These are phyloP conservation scores for Boletus holoroseus DNA, from an alignment of 1,284 basidiomycete genomes.

Conservation along the genomic window DNA sequence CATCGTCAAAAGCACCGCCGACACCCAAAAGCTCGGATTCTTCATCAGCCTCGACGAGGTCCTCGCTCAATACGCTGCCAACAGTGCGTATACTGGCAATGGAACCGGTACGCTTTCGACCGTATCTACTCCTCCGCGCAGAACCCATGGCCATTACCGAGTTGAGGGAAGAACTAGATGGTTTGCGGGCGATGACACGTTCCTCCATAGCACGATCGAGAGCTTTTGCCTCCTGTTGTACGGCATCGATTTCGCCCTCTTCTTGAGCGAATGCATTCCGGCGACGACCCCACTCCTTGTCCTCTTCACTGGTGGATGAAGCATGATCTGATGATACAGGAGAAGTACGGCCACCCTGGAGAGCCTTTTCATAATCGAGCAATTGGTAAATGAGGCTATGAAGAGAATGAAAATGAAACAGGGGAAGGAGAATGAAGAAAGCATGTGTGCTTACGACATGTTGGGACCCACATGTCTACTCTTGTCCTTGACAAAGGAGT, in stretches of 20 bases:
- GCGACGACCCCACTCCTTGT: slow-evolving; percentile 79
- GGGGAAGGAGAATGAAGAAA: slow-evolving; percentile 20
- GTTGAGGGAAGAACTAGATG: slow-evolving; percentile 59
- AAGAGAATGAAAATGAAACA: slow-evolving; percentile 18
- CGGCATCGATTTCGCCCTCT: slow-evolving; percentile 51
- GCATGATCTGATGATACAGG: slow-evolving; percentile 50
- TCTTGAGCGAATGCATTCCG: slow-evolving; percentile 49
- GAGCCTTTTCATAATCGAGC: slow-evolving; percentile 84
- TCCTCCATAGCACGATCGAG: slow-evolving; percentile 82
- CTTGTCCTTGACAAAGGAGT: slow-evolving; percentile 85
- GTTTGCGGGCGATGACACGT: slow-evolving; percentile 65
- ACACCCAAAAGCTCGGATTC: slow-evolving; percentile 63
- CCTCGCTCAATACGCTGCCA: slow-evolving; percentile 68
- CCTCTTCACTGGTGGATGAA: slow-evolving; percentile 55
- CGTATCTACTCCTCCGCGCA: slow-evolving; percentile 60
- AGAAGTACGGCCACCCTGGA: slow-evolving; percentile 50
- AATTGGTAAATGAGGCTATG: slow-evolving; percentile 91
- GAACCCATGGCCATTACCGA: slow-evolving; percentile 62
- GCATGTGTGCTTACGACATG: slow-evolving; percentile 72
- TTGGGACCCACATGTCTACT: slow-evolving; percentile 90
- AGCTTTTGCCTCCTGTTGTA: slow-evolving; percentile 68
- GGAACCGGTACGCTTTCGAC: slow-evolving; percentile 66
- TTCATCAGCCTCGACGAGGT: slow-evolving; percentile 76
- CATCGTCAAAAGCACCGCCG: slow-evolving; percentile 61
- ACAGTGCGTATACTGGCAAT: slow-evolving; percentile 61